Evolutionary conservation across 2,329 filamentous ascomycete genomes (phyloP), one percentile per base, ranked within the genome.

Genomic region (Grosmannia huntii): DNA sequence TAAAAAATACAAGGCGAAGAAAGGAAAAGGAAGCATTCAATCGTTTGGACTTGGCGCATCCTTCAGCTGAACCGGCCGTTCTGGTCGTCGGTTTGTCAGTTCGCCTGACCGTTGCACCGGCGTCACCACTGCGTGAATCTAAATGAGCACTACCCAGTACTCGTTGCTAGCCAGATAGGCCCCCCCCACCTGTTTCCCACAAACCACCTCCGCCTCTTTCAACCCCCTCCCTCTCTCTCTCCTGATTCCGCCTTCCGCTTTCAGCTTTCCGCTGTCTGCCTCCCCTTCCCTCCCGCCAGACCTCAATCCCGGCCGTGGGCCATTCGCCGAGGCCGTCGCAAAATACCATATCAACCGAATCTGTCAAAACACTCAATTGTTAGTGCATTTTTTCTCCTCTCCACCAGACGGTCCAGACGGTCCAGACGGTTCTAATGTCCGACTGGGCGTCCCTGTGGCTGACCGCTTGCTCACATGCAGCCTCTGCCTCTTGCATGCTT

Each of bases 351-450:
- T 25, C 25, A 50, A 28, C 48, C 27, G 48, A 50, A 14, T 16
- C 36, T 38, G 41, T 44, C 19, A 7, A 28, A 28, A 28, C 23
- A 16, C 3, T 21, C 44, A 27, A 27, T 11, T 27, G 48, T 50
- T 25, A 23, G 25, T 50, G 21, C 25, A 21, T 27, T 50, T 5
- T 27, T 25, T 25, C 33, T 14, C 33, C 53, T 54, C 53, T 55
- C 53, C 53, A 46, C 53, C 25, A 21, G 16, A 19, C 41, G 10
- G n/a, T 33, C 31, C 31, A 33, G 31, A 33, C 31, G 31, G 53
- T 41, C 53, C 38, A 55, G 53, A 46, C 53, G 53, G 38, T 55
- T 55, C 53, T 33, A 55, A 55, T 46, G 53, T n/a, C 25, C 41
- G 53, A 31, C 41, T 11, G 16, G 19, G 41, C 53, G 27, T 46